These are phyloP conservation scores for Candida silvicultrix DNA, from an alignment of 805 yeast genomes.

Conservation along the genomic window DNA sequence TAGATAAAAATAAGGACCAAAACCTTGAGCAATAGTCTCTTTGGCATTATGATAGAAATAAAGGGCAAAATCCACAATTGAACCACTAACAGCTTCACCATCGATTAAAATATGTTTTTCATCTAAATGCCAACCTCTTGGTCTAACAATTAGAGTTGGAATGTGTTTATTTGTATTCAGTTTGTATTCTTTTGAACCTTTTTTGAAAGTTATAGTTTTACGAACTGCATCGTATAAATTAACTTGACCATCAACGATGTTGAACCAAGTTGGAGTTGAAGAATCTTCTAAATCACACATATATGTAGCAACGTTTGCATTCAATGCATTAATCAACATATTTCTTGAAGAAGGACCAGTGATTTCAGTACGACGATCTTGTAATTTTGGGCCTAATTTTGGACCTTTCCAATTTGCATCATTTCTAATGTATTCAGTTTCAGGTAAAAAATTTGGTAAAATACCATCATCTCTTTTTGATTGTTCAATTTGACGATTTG, in stretches of 20 bases:
- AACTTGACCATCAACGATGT: conserved; percentile 75
- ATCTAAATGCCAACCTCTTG: conserved; percentile 84
- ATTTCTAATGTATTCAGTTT: conserved; percentile 62
- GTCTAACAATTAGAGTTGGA: conserved; percentile 78
- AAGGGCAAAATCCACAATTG: conserved; percentile 72
- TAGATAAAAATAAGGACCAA: conserved; percentile 76
- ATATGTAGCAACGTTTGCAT: conserved; percentile 72
- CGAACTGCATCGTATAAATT: conserved; percentile 73
- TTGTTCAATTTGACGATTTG: conserved; percentile 58
- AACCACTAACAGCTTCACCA: conserved; percentile 73
- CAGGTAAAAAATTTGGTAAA: conserved; percentile 57
- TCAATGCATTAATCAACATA: conserved; percentile 78
- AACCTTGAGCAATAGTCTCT: conserved; percentile 53
- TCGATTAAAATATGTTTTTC: conserved; percentile 68
- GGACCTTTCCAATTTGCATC: conserved; percentile 76
- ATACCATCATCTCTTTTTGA: conserved; percentile 54
- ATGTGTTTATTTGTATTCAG: conserved; percentile 39
- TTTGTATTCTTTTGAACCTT: conserved; percentile 31
- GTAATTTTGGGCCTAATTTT: conserved; percentile 63
- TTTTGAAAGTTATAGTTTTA: conserved; percentile 49
- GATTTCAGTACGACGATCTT: conserved; percentile 72
- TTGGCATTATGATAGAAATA: conserved; percentile 73
- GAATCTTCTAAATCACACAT: conserved; percentile 88
- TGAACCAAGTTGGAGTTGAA: conserved; percentile 78
- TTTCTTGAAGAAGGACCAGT: conserved; percentile 84